These are phyloP conservation scores for Citrullus colocynthis DNA, from an alignment of 306 rosid genomes.

Conservation along the genomic window DNA sequence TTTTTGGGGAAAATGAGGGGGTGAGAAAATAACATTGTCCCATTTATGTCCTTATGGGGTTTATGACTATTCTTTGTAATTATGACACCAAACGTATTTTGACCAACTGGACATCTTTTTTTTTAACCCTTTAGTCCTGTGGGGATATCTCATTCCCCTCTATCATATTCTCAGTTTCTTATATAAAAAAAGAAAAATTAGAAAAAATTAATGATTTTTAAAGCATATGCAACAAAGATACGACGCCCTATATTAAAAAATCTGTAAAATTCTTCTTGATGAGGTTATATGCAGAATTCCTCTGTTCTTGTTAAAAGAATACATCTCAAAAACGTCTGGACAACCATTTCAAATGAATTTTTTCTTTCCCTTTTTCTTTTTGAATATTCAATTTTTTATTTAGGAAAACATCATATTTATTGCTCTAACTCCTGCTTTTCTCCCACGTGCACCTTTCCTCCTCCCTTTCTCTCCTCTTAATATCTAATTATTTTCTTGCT, in stretches of 20 bases:
- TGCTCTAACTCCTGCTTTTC: neutral
- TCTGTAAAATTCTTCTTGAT: neutral
- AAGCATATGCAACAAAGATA: neutral
- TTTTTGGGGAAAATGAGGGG: neutral
- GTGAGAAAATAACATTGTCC: neutral
- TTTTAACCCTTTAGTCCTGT: neutral
- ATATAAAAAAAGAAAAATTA: neutral
- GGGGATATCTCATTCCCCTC: neutral
- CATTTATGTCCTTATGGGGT: neutral
- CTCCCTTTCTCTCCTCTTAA: neutral
- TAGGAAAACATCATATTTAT: neutral
- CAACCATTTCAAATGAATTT: neutral
- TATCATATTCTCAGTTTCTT: neutral
- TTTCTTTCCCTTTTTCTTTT: neutral
- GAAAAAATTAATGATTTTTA: neutral
- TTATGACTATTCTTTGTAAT: neutral
- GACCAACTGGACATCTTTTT: neutral
- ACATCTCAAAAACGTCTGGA: neutral
- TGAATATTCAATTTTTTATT: neutral
- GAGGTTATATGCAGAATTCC: neutral
- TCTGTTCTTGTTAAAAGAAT: neutral
- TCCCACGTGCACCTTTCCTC: neutral
- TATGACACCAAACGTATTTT: neutral
- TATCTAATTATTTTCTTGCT: neutral
- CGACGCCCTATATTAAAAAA: neutral